A percentile compares a stretch with the other conserved stretches of the same genome.
Conservation (phyloP, 73 alveolate species). For the Tetrahymena thermophila region DNA sequence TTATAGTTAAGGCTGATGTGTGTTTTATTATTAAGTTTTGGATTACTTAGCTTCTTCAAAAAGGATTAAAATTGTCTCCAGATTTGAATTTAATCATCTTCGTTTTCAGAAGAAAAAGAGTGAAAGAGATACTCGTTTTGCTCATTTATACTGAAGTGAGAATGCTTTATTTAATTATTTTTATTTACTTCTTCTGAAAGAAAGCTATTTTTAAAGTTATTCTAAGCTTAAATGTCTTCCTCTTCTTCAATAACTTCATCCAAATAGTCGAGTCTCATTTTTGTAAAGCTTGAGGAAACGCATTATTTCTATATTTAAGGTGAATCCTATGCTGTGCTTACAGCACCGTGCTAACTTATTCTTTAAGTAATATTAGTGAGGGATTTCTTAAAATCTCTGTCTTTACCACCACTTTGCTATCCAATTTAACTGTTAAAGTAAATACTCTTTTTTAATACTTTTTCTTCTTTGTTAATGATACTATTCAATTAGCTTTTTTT, state of each 20-base stretch:
- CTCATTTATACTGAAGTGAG: not conserved
- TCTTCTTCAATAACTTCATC: not conserved
- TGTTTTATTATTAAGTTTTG: not conserved
- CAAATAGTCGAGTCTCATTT: not conserved
- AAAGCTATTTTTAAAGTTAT: not conserved
- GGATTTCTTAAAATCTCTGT: not conserved
- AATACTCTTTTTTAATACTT: not conserved
- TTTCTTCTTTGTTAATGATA: not conserved
- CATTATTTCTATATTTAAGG: not conserved
- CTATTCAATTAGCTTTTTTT: not conserved
- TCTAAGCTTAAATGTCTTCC: not conserved
- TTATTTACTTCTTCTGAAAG: not conserved
- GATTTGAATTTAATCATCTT: not conserved
- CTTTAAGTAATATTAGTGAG: not conserved
- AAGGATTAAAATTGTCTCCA: not conserved
- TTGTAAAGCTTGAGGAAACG: not conserved
- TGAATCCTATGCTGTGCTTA: not conserved
- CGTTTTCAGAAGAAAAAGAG: not conserved
- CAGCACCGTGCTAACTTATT: not conserved
- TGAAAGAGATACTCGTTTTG: not conserved
- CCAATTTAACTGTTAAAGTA: not conserved
- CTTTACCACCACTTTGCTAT: not conserved
- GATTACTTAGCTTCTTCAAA: not conserved
- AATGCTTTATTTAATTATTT: not conserved
- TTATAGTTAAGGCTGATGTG: not conserved